These are phyloP conservation scores for Ceratocystis harringtonii DNA, from an alignment of 2,329 filamentous ascomycete genomes.

Conservation along the genomic window DNA sequence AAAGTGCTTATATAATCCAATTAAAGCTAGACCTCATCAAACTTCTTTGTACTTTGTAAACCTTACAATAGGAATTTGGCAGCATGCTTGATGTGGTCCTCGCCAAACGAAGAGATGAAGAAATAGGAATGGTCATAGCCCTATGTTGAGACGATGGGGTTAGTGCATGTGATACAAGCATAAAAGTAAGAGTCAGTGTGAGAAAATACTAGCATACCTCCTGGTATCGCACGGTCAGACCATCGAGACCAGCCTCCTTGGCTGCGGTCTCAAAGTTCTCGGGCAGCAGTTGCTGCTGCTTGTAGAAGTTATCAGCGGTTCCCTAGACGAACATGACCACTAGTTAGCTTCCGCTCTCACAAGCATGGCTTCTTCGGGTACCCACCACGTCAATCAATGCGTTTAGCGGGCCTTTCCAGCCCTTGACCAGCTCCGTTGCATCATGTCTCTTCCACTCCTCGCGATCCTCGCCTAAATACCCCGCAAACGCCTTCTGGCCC, in stretches of 20 bases:
- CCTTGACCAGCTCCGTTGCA: slow-evolving; percentile 73
- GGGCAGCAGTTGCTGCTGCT: slow-evolving; percentile 78
- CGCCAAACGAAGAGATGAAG: slow-evolving; percentile 81
- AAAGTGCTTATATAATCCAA: not conserved
- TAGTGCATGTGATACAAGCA: not conserved
- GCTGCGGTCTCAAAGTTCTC: slow-evolving; percentile 80
- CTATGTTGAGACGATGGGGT: slow-evolving; percentile 24
- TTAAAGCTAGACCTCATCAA: not conserved
- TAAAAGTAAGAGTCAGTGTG: not conserved
- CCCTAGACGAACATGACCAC: slow-evolving; percentile 36
- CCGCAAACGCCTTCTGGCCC: slow-evolving; percentile 88
- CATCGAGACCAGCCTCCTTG: slow-evolving; percentile 56
- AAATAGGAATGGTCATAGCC: slow-evolving; percentile 97
- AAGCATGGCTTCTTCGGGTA: slow-evolving; percentile 20
- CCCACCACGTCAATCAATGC: slow-evolving; percentile 74
- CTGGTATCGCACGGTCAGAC: slow-evolving; percentile 69
- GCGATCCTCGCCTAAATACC: slow-evolving; percentile 69
- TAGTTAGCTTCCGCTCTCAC: not conserved
- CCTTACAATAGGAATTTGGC: slow-evolving; percentile 55
- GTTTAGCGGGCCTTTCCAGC: slow-evolving; percentile 56
- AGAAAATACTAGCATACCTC: slow-evolving; percentile 32
- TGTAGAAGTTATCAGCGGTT: slow-evolving; percentile 92
- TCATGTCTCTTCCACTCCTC: slow-evolving; percentile 79
- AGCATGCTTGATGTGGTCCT: slow-evolving; percentile 82
- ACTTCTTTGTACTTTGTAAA: too few relatives aligned